Evolutionary conservation across 225 moss, liverwort and hornwort genomes (phyloP).

Genomic region (Marchantia polymorpha): DNA sequence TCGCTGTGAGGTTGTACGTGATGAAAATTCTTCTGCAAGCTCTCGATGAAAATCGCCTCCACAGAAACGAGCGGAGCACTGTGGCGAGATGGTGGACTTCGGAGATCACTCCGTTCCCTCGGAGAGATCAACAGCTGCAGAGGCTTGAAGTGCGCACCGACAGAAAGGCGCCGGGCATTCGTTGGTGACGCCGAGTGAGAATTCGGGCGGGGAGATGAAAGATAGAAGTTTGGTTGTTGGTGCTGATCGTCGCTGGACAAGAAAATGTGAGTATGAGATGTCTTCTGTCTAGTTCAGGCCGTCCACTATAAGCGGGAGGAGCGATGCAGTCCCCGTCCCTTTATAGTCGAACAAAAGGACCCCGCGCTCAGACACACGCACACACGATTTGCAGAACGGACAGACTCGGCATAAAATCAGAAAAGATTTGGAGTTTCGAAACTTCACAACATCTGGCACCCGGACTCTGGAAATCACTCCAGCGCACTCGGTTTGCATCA

Average conservation of each 20-base stretch:
- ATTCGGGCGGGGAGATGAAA: neutral
- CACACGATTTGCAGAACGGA: neutral
- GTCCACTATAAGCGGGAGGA: neutral
- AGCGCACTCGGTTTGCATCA: too few species aligned
- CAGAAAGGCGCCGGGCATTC: neutral
- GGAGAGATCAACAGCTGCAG: neutral
- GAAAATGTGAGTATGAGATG: neutral
- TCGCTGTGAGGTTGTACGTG: neutral
- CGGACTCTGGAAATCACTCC: too few species aligned
- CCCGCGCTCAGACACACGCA: neutral
- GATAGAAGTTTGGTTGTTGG: neutral
- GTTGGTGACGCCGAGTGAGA: neutral
- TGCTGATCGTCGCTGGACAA: neutral
- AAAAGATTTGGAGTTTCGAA: neutral
- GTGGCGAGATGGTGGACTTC: neutral
- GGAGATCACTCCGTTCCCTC: neutral
- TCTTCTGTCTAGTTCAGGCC: neutral
- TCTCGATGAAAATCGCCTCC: neutral
- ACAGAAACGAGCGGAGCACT: neutral
- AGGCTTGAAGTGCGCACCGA: conserved; percentile 6
- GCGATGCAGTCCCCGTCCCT: neutral
- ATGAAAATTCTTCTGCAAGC: neutral
- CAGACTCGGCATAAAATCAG: neutral
- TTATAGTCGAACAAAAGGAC: neutral
- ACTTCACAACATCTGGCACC: conserved; percentile 4